Evolutionary conservation across 1,284 basidiomycete species (phyloP).

Genomic region (Fomes fomentarius): DNA sequence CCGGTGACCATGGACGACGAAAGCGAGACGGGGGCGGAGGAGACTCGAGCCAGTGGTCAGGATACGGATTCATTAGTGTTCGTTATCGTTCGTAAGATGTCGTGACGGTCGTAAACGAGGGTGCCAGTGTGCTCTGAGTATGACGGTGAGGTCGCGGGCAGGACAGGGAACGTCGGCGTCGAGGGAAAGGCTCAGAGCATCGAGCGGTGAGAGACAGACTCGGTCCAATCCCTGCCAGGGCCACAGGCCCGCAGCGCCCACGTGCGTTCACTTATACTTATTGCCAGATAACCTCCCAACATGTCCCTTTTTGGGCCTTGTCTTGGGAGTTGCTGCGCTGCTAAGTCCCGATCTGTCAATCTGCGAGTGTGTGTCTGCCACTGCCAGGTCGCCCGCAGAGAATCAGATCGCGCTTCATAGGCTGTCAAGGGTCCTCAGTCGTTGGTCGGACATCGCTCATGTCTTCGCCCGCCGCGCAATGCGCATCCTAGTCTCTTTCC

Average conservation of each 20-base stretch:
- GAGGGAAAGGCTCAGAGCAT: conserved; percentile 9
- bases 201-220: conserved; percentile 12
- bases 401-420: too few relatives aligned
- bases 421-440: too few relatives aligned
- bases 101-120: conserved; percentile 13
- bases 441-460: conserved; percentile 7
- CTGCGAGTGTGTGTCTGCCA: neutral
- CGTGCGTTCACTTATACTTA: conserved; percentile 16
- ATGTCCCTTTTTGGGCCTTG: conserved; percentile 1
- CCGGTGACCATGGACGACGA: conserved; percentile 65
- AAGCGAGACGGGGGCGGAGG: conserved; percentile 55
- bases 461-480: conserved; percentile 15
- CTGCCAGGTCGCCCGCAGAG: too few relatives aligned
- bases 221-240: neutral
- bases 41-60: conserved; percentile 48
- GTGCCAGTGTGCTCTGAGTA: neutral
- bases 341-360: conserved; percentile 4
- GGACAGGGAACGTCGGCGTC: conserved; percentile 11
- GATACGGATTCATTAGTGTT: conserved; percentile 40
- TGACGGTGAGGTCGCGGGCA: neutral
- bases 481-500: conserved; percentile 11
- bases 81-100: conserved; percentile 26
- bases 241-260: conserved; percentile 13
- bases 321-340: neutral
- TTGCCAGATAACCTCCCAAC: neutral